phyloP scores from a whole-genome alignment of 257 asterid species.

The Solanum ahanhuiri region DNA sequence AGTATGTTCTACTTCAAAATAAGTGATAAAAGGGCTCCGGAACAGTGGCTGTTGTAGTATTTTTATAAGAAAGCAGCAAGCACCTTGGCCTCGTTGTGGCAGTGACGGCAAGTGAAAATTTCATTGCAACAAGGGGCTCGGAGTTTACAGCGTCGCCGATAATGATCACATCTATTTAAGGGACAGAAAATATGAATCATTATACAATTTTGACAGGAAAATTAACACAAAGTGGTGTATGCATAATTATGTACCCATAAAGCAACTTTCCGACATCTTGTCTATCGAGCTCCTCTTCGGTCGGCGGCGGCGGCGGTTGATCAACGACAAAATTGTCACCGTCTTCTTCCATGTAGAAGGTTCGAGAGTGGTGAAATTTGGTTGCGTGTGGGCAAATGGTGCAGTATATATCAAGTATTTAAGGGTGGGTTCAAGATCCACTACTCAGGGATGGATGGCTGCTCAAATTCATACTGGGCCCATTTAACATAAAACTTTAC shows the following conservation, averaged over 20 bases:
- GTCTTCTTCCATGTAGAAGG: slow-evolving; percentile 1
- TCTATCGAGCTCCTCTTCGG: slow-evolving; percentile 4
- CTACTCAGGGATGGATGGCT: neutral
- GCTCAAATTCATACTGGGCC: neutral
- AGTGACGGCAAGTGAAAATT: slow-evolving; percentile 84
- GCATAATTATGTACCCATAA: slow-evolving; percentile 35
- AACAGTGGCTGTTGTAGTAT: neutral
- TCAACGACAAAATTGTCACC: neutral
- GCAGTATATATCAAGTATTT: neutral
- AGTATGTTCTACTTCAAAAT: neutral
- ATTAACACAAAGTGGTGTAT: neutral
- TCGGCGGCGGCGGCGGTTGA: slow-evolving; percentile 2
- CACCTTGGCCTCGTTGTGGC: slow-evolving; percentile 85
- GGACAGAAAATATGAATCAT: neutral
- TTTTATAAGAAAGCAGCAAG: neutral
- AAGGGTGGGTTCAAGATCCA: neutral
- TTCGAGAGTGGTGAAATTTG: neutral
- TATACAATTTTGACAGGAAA: neutral
- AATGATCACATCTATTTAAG: slow-evolving; percentile 64
- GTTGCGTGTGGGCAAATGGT: neutral
- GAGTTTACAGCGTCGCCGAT: slow-evolving; percentile 71
- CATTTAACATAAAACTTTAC: neutral
- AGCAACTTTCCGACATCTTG: slow-evolving; percentile 50
- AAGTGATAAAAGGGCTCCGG: neutral
- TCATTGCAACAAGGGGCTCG: slow-evolving; percentile 77